Evolutionary conservation across 2,329 filamentous ascomycete species (phyloP), one percentile per base, ranked within the genome.

Genomic region (Beauveria medogensis): DNA sequence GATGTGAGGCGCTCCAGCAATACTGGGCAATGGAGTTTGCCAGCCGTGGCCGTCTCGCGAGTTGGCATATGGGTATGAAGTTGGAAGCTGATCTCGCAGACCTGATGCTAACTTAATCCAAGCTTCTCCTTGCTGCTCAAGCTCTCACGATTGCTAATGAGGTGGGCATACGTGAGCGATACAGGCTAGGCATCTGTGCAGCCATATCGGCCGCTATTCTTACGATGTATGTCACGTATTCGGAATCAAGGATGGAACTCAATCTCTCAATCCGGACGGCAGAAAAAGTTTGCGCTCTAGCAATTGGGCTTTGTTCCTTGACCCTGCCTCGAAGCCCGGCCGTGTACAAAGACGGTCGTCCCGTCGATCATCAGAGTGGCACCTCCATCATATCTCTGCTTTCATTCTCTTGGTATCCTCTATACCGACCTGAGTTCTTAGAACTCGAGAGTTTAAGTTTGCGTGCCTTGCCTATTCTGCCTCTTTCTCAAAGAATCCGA

Each of bases 291-390:
- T 60, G 58, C 12, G 68, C 75, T 9, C n/a, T 81, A 16, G 66
- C 70, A 20, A 70, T 80, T 10, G 70, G 70, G 7, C 63, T 78
- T 26, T 69, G 74, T n/a, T 78, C 77, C 62, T 63, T 85, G 10
- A 77, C 78, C 2, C 73, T 89, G 5, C 85, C 84, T 4, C 78
- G 86, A 37, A 78, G 86, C 5, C 87, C 86, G 5, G 77, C 83
- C 57, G 82, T 89, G 4, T 87, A 77, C 66, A 72, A 76, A 64
- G 46, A 84, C 51, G 83, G 78, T 41, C 74, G 78, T 48, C 67
- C 76, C 2, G 83, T 90, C 26, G 87, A 90, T 68, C 75, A 76
- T 34, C 77, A 84, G 71, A 76, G 76, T 63, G 85, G 83, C 0
- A 76, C 74, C 3, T 84, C 83, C 1, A 80, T 84, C 1, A 74